phyloP scores from a whole-genome alignment of 2,329 filamentous ascomycete species.

The Fusarium kyushuense region DNA sequence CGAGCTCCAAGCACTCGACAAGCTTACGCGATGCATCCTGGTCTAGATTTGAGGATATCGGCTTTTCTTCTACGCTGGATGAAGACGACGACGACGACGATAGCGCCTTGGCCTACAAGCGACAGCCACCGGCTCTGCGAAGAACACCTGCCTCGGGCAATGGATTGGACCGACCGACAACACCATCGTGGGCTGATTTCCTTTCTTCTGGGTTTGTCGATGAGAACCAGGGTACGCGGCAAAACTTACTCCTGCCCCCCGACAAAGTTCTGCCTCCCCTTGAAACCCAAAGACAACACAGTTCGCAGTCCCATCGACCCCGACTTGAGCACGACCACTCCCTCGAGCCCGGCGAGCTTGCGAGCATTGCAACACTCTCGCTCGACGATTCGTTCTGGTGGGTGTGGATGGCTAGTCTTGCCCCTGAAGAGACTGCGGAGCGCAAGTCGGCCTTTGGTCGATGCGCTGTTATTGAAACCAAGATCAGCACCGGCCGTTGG shows the following conservation, averaged over 20 bases:
- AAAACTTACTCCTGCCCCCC: conserved; percentile 84
- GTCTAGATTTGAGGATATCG: conserved; percentile 96
- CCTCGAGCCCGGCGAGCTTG: conserved; percentile 91
- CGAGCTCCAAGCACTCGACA: conserved; percentile 76
- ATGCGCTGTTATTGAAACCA: conserved; percentile 91
- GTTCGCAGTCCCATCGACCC: conserved; percentile 85
- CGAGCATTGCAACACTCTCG: conserved; percentile 87
- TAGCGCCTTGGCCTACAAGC: conserved; percentile 55
- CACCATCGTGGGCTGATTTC: conserved; percentile 98
- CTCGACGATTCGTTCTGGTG: conserved; percentile 99
- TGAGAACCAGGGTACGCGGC: conserved; percentile 68
- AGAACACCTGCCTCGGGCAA: conserved; percentile 76
- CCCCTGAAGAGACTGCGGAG: conserved; percentile 85
- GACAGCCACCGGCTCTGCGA: conserved; percentile 64
- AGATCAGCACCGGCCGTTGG: conserved; percentile 85
- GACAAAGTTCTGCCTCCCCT: conserved; percentile 93
- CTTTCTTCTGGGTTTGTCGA: conserved; percentile 93
- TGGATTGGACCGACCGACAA: conserved; percentile 84
- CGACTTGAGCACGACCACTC: conserved; percentile 75
- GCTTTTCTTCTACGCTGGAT: conserved; percentile 82
- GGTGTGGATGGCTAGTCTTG: conserved; percentile 99
- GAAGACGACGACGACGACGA: conserved; percentile 77
- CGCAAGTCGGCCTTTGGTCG: conserved; percentile 94
- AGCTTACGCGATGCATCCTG: conserved; percentile 87
- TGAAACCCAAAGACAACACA: conserved; percentile 78